Evolutionary conservation across 805 yeast genomes (phyloP), one percentile per base, ranked within the genome.

Genomic region (Suhomyces pyralidae): DNA sequence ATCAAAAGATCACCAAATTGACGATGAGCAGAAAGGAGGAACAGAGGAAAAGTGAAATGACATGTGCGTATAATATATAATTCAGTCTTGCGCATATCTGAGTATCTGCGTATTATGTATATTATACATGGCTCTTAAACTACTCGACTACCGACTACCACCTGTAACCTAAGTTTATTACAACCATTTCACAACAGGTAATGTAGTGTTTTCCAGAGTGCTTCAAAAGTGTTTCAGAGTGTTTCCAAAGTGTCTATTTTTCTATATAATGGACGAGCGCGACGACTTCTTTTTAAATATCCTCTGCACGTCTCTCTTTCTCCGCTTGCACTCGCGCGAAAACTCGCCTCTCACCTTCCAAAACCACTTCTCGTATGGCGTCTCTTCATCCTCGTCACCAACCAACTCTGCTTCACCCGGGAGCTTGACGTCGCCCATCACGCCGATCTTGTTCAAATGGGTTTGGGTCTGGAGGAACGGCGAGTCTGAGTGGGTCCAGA

Each of bases 391-490:
- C 2, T 69, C 72, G 19, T 76, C 70, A 3, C 48, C 55, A 10
- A 59, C 53, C 3, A 42, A 50, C 1, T 51, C 58, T 19, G 54
- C 60, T 50, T 70, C 76, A 3, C 77, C 78, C 1, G 79, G 79
- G 45, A 75, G 64, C 28, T 55, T 59, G 17, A 68, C 54, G 7
- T 65, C 69, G 14, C 58, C 61, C 2, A 54, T 54, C n/a, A 66
- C 61, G 7, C 80, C 75, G 34, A 87, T 59, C 61, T 83, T 86
- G 53, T 80, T 81, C 46, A 90, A 66, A 65, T 88, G 96, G 0
- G 97, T 78, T 69, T 92, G 98, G 0, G 97, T 85, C 48, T 81
- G 82, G 57, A 93, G 73, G 70, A 90, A 93, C 0, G 97, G 97
- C 0, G 97, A 92, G 17, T 87, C 87, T 10, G 77, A 72, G 65